phyloP scores from a whole-genome alignment of 2,329 filamentous ascomycete genomes.

The Cercospora janseana region DNA sequence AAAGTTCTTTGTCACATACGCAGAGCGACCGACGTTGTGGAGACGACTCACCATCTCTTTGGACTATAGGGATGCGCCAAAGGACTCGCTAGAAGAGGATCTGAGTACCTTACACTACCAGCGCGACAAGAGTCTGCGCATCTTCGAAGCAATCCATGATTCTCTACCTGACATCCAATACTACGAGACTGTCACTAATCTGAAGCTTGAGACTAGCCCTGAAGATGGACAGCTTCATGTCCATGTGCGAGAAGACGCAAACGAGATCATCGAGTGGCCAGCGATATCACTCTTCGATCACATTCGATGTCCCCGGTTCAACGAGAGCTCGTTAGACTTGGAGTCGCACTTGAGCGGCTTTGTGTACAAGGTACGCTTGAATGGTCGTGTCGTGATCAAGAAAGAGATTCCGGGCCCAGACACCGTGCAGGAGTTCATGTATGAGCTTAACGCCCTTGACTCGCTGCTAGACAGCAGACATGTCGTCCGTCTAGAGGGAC shows the following conservation, averaged over 20 bases:
- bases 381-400: constrained; percentile 74
- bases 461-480: constrained; percentile 68
- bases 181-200: constrained; percentile 91
- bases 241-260: constrained; percentile 94
- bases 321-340: constrained; percentile 75
- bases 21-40: constrained; percentile 75
- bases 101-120: constrained; percentile 76
- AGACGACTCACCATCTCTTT: constrained; percentile 87
- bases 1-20: constrained; percentile 97
- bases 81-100: constrained; percentile 81
- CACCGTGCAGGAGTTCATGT: constrained; percentile 92
- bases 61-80: constrained; percentile 79
- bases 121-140: constrained; percentile 85
- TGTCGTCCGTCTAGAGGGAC: constrained; percentile 82
- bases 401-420: constrained; percentile 97
- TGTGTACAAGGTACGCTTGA: constrained; percentile 84
- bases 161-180: constrained; percentile 93
- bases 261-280: constrained; percentile 90
- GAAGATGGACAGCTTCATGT: constrained; percentile 85
- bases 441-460: constrained; percentile 94
- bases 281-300: constrained; percentile 70
- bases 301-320: constrained; percentile 57
- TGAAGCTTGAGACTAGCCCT: constrained; percentile 85
- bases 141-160: constrained; percentile 92
- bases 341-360: constrained; percentile 94